These are phyloP conservation scores for Leucosporidium scottii DNA, from an alignment of 768 basidiomycete genomes.

Conservation along the genomic window DNA sequence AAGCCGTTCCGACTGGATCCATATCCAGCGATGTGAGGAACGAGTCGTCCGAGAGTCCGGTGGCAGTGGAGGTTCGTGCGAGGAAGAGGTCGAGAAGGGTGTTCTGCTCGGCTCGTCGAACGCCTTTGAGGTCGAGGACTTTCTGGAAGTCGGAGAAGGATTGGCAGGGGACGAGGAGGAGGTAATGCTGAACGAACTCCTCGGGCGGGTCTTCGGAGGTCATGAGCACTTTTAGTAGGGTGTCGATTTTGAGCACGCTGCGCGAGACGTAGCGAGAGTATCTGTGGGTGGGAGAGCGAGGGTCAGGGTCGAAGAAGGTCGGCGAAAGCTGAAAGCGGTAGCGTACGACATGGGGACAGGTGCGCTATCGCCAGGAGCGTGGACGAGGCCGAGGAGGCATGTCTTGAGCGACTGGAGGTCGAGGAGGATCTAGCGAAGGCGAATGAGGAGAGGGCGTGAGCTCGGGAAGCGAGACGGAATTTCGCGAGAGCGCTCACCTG, in stretches of 20 bases:
- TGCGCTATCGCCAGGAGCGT: conserved; percentile 29
- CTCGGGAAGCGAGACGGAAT: too few species aligned
- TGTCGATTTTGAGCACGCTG: conserved; percentile 73
- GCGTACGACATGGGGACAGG: conserved; percentile 38
- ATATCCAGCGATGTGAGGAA: conserved; percentile 93
- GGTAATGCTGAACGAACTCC: conserved; percentile 92
- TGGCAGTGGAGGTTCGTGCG: conserved; percentile 83
- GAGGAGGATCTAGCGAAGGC: conserved; percentile 62
- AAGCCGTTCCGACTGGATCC: conserved; percentile 55
- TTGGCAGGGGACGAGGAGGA: conserved; percentile 83
- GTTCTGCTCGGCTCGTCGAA: conserved; percentile 76
- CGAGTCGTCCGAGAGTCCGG: conserved; percentile 78
- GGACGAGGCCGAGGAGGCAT: conserved; percentile 69
- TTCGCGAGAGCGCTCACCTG: conserved; percentile 52
- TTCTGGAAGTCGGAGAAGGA: conserved; percentile 99
- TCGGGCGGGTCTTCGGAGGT: conserved; percentile 92
- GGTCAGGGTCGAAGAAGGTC: conserved; percentile 20
- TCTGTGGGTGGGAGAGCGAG: conserved; percentile 44
- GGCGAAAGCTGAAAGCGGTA: not conserved
- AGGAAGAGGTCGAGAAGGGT: conserved; percentile 84
- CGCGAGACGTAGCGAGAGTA: conserved; percentile 77
- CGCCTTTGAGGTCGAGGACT: conserved; percentile 58
- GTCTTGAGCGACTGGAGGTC: conserved; percentile 83
- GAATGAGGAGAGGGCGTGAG: conserved; percentile 1
- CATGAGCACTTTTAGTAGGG: conserved; percentile 87